Base-by-base conservation (phyloP, 176 grass and related monocot genomes). In the Musa schizocarpa region DNA sequence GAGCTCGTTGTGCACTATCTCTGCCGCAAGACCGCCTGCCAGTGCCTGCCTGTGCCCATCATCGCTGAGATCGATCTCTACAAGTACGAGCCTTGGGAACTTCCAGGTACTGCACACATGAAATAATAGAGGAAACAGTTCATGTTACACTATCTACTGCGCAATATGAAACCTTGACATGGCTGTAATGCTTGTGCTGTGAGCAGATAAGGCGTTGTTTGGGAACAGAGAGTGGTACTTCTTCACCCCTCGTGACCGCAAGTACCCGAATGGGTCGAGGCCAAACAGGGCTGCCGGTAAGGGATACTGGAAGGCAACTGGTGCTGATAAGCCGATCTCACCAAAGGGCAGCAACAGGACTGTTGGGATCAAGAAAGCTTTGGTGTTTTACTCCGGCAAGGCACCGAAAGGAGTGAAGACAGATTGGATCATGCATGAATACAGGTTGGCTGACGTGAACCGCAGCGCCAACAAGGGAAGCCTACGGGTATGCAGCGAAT, bases 1-100 rank as follows among this genome's bases (percentile, higher is more conserved):
- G 81, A 99, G 52, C 84, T 98, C 67, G 84, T 97, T 16, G 86
- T 89, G 27, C 88, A 94, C 86, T 94, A 98, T 79, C 87, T 98
- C 72, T 74, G 72, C 24, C 22, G 72, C 6, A 74, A 57, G 72
- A 13, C 50, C 23, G 52, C 72, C 23, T 50, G 72, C 21, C 72
- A 29, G 13, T 1, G 52, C 13, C 52, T n/a, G 1, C 72, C 72
- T 12, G 88, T 69, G 9, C 86, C 94, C 0, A 82, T 98, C 16
- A 85, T 98, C 69, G 82, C 94, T n/a, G 94, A 98, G 74, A 77
- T 98, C n/a, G 94, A 98, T 52, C 94, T 98, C 2, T 98, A 98
- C 88, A 85, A 84, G 67, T 88, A 83, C 86, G 54, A 98, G 53
- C 94, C 94, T 0, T 98, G 94, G 94, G 72, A 74, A 6, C 72